Conservation (phyloP, 23 red algal genomes). For the Agarophyton chilense region DNA sequence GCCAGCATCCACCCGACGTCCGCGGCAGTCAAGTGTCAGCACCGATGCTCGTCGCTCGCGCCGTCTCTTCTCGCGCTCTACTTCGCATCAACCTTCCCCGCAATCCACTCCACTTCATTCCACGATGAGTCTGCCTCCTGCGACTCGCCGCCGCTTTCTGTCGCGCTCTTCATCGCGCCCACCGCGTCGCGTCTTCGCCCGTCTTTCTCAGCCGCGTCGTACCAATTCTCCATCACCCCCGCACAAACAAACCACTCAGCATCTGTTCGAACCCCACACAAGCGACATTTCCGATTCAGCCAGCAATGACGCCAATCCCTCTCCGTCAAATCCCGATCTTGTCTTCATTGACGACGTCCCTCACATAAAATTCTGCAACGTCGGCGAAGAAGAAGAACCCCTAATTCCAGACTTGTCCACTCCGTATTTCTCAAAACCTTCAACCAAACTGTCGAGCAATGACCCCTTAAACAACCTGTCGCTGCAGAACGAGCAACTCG, state of each 20-base stretch:
- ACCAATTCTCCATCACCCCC: not conserved
- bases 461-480: not conserved
- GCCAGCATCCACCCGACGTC: not conserved
- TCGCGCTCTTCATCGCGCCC: not conserved
- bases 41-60: not conserved
- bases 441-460: not conserved
- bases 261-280: not conserved
- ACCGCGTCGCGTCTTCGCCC: not conserved
- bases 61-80: not conserved
- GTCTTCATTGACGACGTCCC: conserved; percentile 23
- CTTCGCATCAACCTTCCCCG: not conserved
- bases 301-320: not conserved
- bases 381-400: conserved; percentile 24
- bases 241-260: not conserved
- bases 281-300: conserved; percentile 8
- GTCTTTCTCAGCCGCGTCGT: not conserved
- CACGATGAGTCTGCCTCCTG: not conserved
- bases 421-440: not conserved
- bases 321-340: not conserved
- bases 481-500: not conserved
- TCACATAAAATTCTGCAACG: conserved; percentile 20
- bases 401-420: not conserved
- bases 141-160: not conserved
- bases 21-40: not conserved
- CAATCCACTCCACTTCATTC: not conserved